Percentiles rank a stretch among this genome's conserved stretches.
Conservation (phyloP, 2,329 filamentous ascomycete genomes). For the Paraphoma chrysanthemicola region DNA sequence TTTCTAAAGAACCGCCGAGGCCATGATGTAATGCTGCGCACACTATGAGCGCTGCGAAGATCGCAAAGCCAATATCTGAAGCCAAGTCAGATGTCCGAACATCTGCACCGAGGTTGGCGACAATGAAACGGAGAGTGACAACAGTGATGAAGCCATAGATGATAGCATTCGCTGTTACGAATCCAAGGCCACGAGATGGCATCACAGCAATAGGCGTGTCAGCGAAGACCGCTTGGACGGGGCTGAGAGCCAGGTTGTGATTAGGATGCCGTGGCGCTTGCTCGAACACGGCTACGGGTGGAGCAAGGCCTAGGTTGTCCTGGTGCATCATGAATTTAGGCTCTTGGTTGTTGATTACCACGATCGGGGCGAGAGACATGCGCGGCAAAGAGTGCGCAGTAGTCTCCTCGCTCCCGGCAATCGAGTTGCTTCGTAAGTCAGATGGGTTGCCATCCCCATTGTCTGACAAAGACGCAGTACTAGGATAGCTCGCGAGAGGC, state of each 20-base stretch:
- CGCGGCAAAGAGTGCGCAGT: no score
- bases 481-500: no score
- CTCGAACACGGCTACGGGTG: neutral
- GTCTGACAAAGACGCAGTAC: no score
- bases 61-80: neutral
- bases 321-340: no score
- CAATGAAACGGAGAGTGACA: neutral
- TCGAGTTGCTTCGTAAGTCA: no score
- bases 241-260: neutral
- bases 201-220: neutral
- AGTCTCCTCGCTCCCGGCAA: no score
- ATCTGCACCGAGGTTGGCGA: neutral
- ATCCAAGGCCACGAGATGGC: neutral
- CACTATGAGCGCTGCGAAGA: neutral
- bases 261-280: neutral
- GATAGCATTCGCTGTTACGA: neutral
- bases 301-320: neutral
- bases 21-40: neutral
- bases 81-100: neutral
- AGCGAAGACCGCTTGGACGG: neutral
- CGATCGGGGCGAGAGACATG: no score
- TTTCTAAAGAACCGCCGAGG: neutral
- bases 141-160: neutral
- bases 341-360: no score
- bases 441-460: no score